Base-by-base conservation (phyloP, 495 filamentous ascomycete genomes). In the Talaromyces adpressus region DNA sequence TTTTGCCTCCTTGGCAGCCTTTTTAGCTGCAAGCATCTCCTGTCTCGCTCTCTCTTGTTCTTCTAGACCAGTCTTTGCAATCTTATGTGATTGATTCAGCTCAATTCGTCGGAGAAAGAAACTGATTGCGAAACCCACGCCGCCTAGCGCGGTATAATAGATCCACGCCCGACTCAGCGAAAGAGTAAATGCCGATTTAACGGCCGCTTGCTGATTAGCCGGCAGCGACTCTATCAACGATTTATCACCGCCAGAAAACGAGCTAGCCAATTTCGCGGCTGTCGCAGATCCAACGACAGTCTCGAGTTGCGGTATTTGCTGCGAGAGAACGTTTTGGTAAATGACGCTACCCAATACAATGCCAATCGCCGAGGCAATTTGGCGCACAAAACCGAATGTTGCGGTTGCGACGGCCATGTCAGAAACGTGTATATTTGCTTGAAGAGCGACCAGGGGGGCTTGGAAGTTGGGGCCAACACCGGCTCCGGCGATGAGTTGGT, bases 131-230 rank as follows among this genome's bases (percentile, higher is more conserved):
- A 90, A 69, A 0, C 84, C 87, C 0, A 85, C 39, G 0, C 68
- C 84, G 6, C 81, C 75, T 11, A 89, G 73, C 4, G 72, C 79
- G 0, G 82, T 80, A 57, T 87, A 91, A 66, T 77, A 77, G 63
- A 90, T 89, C 81, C 85, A 92, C 84, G 91, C 89, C 39, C 80
- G 84, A 57, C 74, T 79, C 62, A 91, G 66, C 27, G 81, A 78
- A 41, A 82, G 77, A 52, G 78, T 84, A 61, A 85, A 90, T 0
- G 84, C 84, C 0, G 65, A 64, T 4, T 81, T 75, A 0, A 85
- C 84, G 27, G 85, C 75, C 0, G 65, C 63, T 34, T 79, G 75
- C 57, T 85, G 75, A 6, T 69, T 69, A 0, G 79, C 69, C 0
- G 79, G 79, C 0, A 91, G 76, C 0, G 71, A 61, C 12, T 72